Evolutionary conservation across 345 rosid genomes (phyloP), one percentile per base, ranked within the genome.

Genomic region (Cardamine chenopodiifolia): DNA sequence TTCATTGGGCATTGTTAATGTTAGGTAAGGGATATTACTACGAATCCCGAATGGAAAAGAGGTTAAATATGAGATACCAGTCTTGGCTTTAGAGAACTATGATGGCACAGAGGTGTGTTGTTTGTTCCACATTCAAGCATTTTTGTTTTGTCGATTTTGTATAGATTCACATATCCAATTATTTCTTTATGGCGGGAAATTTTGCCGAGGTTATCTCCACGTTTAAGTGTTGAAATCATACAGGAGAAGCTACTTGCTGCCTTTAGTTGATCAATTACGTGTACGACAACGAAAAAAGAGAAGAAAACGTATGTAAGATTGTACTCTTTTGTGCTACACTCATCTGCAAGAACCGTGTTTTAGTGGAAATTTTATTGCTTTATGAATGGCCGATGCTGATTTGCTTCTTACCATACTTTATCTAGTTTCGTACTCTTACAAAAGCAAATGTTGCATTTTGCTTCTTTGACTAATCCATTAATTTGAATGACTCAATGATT

Each of bases 61-160:
- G 87, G 92, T 62, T 93, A 84, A 89, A 69, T 89, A 81, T 74
- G 96, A 91, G 83, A 88, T 93, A 44, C 97, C 94, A 13, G 89
- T 91, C 29, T 70, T 91, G 68, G 94, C 93, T 37, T 88, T 79
- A 86, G 76, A 84, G 29, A 84, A 81, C 4, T 65, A 83, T 62
- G 89, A 89, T 84, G 98, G 89, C 28, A 74, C 87, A 22, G 91
- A 88, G 92, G 96, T 90, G 83, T 60, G 20, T 19, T 31, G 37
- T 69, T 26, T 23, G 15, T 69, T 48, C 35, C 70, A 23, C 18
- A 68, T 26, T 18, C 25, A 37, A 54, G 14, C 19, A 5, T 23
- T 62, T 40, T 12, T 26, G 2, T 59, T 4, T 5, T 59, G 44
- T 59, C n/a, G 42, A 54, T 25, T 18, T 39, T 12, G 54, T 14